Evolutionary conservation across 352 stramenopile genomes (phyloP).

Genomic region (Phytophthora aleatoria): DNA sequence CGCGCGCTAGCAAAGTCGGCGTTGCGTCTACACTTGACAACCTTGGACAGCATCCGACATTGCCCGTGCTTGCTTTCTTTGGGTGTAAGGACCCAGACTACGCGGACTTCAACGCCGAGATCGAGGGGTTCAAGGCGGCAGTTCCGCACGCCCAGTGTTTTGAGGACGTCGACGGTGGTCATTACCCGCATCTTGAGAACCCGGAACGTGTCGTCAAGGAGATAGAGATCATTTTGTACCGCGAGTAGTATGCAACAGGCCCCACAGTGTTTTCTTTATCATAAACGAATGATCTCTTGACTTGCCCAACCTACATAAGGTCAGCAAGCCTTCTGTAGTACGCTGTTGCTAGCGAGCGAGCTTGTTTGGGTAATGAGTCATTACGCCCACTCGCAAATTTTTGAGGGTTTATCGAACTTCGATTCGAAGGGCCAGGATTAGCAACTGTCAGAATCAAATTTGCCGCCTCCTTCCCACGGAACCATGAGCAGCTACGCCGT

Average conservation of each 20-base stretch:
- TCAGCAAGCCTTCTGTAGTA: not conserved
- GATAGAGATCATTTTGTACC: slow-evolving; percentile 13
- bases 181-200: slow-evolving; percentile 45
- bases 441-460: not conserved
- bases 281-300: too few relatives aligned
- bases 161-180: slow-evolving; percentile 32
- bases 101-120: slow-evolving; percentile 32
- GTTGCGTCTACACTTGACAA: slow-evolving; percentile 26
- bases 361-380: not conserved
- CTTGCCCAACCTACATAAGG: too few relatives aligned
- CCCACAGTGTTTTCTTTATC: not conserved
- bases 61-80: slow-evolving; percentile 43
- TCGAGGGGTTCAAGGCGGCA: slow-evolving; percentile 35
- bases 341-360: not conserved
- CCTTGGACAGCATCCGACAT: slow-evolving; percentile 6
- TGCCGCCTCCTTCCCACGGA: not conserved
- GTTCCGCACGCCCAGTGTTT: slow-evolving; percentile 27
- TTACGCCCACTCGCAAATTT: not conserved
- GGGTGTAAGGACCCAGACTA: slow-evolving; percentile 46
- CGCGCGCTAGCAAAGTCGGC: slow-evolving; percentile 28
- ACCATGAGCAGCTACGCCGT: slow-evolving; percentile 1
- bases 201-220: slow-evolving; percentile 28
- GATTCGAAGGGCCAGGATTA: not conserved
- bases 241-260: not conserved
- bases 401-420: not conserved